phyloP scores from a whole-genome alignment of 768 basidiomycete species.

The Russula dissimulans region DNA sequence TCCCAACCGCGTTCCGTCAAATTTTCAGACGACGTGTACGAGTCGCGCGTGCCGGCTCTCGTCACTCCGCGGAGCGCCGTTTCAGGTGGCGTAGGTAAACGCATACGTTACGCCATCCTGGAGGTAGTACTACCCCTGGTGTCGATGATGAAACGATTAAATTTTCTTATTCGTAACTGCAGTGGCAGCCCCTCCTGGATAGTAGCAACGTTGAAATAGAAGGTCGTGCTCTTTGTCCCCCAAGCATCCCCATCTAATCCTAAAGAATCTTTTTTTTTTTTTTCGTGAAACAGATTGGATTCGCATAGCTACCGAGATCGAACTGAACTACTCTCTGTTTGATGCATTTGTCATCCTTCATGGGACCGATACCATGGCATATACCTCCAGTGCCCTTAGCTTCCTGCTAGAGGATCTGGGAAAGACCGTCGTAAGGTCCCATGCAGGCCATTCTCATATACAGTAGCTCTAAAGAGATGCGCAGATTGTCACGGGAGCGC shows the following conservation, averaged over 20 bases:
- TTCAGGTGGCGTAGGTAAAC: slow-evolving; percentile 52
- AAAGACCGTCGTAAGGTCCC: slow-evolving; percentile 64
- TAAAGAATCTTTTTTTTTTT: background rate
- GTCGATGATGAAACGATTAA: background rate
- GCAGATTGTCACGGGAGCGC: slow-evolving; percentile 85
- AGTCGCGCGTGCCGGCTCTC: slow-evolving; percentile 63
- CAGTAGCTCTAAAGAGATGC: background rate
- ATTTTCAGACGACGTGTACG: slow-evolving; percentile 56
- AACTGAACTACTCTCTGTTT: slow-evolving; percentile 77
- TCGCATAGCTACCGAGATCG: slow-evolving; percentile 83
- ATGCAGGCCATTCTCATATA: background rate
- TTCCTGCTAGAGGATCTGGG: slow-evolving; percentile 90
- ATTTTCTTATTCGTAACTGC: slow-evolving; percentile 16
- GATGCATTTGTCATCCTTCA: slow-evolving; percentile 90
- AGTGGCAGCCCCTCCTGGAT: slow-evolving; percentile 86
- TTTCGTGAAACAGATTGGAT: slow-evolving; percentile 61
- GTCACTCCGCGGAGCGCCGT: slow-evolving; percentile 68
- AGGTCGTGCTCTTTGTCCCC: slow-evolving; percentile 34
- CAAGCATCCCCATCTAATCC: slow-evolving; percentile 4
- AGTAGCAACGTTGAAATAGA: slow-evolving; percentile 83
- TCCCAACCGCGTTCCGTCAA: slow-evolving; percentile 32
- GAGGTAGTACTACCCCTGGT: slow-evolving; percentile 43
- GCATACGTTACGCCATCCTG: slow-evolving; percentile 77
- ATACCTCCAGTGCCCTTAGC: slow-evolving; percentile 79
- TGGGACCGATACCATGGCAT: slow-evolving; percentile 89